Base-by-base conservation (phyloP, 805 yeast species). In the Sugiyamaella qingdaonensis region DNA sequence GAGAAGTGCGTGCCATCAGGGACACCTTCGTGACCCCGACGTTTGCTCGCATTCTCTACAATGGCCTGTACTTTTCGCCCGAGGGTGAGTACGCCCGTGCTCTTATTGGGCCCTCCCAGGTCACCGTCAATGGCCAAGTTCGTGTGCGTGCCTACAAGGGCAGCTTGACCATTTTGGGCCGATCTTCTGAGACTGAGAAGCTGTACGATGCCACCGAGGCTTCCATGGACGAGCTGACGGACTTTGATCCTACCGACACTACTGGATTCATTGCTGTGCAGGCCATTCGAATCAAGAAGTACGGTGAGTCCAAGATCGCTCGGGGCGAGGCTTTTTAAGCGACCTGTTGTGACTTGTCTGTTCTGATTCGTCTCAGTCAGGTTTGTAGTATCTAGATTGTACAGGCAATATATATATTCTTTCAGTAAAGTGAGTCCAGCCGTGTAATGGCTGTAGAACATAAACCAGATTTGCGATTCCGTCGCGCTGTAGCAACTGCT, bases 171-270 rank as follows among this genome's bases (percentile, higher is more conserved):
- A 81, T 92, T 61, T 80, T 91, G 68, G 99, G 99, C 70, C 89
- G 99, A 81, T 90, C 85, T 58, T 89, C 97, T 24, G 85, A 85
- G 60, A 90, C 98, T 57, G 99, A 94, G 78, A 92, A 90, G 77
- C 82, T 94, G 63, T 94, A 94, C 74, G 97, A 94, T 71, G 96
- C 96, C 60, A 89, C 97, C 52, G 97, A 92, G 74, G 91, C 97
- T 13, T 92, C 98, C 10, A 94, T 94, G 99, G 99, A 94, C 74
- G 99, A 94, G 77, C 84, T 94, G 68, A 90, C 97, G 54, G 99
- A 97, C 55, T 94, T 94, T 80, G 85, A 88, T 66, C 99, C 99
- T 59, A 90, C 87, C 71, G 98, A 92, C 72, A 89, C 99, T 55
- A 77, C 95, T 57, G 99, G 99, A 53, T 94, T 94, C 81, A 94